Percentiles rank a stretch among this genome's conserved stretches.
These are phyloP conservation scores for Psilocybe subaeruginosa DNA, from an alignment of 768 basidiomycete species.

Conservation along the genomic window DNA sequence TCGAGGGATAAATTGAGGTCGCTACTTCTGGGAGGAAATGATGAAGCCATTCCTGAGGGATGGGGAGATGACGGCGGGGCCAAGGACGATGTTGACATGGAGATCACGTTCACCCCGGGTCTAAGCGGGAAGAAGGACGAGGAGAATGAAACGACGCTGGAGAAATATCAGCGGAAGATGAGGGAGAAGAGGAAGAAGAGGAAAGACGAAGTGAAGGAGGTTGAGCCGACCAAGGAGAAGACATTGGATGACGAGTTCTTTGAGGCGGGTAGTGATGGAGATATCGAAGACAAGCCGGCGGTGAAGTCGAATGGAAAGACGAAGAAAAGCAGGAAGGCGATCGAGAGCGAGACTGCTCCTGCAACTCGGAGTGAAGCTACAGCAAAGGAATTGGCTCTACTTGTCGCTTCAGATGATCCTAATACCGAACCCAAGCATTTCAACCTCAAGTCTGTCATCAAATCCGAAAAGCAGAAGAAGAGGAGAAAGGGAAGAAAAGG, in stretches of 20 bases:
- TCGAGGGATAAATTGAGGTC: conserved; percentile 76
- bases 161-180: conserved; percentile 88
- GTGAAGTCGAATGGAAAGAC: conserved; percentile 21
- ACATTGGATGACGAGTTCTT: conserved; percentile 77
- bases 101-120: conserved; percentile 93
- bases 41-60: conserved; percentile 79
- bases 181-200: conserved; percentile 85
- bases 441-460: conserved; percentile 86
- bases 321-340: conserved; percentile 23
- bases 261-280: conserved; percentile 50
- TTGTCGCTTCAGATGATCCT: conserved; percentile 59
- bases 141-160: conserved; percentile 85
- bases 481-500: conserved; percentile 44
- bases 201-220: conserved; percentile 64
- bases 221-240: conserved; percentile 24
- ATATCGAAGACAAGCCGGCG: conserved; percentile 20
- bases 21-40: conserved; percentile 68
- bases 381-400: conserved; percentile 65
- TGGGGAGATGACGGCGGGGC: conserved; percentile 61
- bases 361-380: conserved; percentile 47
- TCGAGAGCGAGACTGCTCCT: conserved; percentile 16
- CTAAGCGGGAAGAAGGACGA: conserved; percentile 57
- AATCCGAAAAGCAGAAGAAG: conserved; percentile 77
- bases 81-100: conserved; percentile 76
- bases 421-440: conserved; percentile 75